Base-by-base conservation (phyloP, 805 yeast species). In the Vanderwaltozyma polyspora region DNA sequence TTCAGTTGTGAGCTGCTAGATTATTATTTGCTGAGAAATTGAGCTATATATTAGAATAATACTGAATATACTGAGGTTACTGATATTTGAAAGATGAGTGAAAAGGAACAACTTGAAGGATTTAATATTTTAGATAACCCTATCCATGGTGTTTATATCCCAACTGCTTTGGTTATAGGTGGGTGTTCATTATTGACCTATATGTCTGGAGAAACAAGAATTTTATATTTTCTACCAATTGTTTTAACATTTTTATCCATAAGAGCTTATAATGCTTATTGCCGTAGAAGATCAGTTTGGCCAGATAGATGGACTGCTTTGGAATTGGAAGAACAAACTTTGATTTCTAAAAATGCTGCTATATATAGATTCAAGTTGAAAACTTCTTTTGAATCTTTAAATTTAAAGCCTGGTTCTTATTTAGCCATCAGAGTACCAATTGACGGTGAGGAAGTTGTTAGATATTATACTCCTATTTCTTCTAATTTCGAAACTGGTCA, bases 381-480 rank as follows among this genome's bases (percentile, higher is more conserved):
- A 38, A 68, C 75, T 36, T 74, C 74, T 4, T 67, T 70, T 27
- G 86, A 79, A 47, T 64, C 70, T 7, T 63, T 82, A 45, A 64
- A 72, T 35, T 67, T 80, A 31, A 86, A 89, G 17, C 71, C 80
- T 28, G 91, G 91, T 23, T 83, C 78, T 50, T 82, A 79, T 54
- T 63, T 82, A 33, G 83, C 80, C 10, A 77, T 79, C 43, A 57
- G 59, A 37, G 57, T 68, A 10, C 43, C 41, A 2, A 64, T 68
- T 33, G 59, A 57, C 24, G 60, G 56, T 12, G 41, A 40, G 8
- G 55, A 59, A 14, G 54, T 48, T 25, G 59, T 72, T 33, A 71
- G 87, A 50, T 78, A 76, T 56, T 82, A 82, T 50, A 74, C 85
- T 3, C 93, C 93, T 25, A 79, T 82, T 33, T 74, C 82, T 18